These are phyloP conservation scores for Kodamaea leandrae DNA, from an alignment of 805 yeast genomes.

Conservation along the genomic window DNA sequence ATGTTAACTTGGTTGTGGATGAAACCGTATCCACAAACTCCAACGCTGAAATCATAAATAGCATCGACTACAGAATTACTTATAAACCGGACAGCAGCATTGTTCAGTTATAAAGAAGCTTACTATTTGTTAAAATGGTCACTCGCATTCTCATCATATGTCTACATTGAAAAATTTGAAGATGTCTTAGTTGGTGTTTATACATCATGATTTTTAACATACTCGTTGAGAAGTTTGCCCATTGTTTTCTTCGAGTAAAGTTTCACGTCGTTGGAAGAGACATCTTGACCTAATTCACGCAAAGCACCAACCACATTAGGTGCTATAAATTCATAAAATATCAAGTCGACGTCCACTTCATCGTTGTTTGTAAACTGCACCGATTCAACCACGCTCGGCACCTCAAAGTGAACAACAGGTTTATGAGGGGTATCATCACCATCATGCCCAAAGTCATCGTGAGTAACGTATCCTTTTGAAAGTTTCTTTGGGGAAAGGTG, in stretches of 20 bases:
- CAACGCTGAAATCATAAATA: slow-evolving; percentile 50
- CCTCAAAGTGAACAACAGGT: slow-evolving; percentile 52
- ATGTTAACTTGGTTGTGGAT: slow-evolving; percentile 58
- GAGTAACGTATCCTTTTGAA: slow-evolving; percentile 73
- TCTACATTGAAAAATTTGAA: neutral
- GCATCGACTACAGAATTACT: slow-evolving; percentile 65
- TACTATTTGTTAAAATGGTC: no score
- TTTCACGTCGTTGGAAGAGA: slow-evolving; percentile 14
- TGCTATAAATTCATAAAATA: slow-evolving; percentile 73
- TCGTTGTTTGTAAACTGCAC: slow-evolving; percentile 27
- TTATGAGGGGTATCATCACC: slow-evolving; percentile 84
- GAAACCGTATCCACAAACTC: slow-evolving; percentile 38
- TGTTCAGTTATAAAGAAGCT: slow-evolving; percentile 19
- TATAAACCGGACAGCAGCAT: slow-evolving; percentile 56
- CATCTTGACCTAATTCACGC: slow-evolving; percentile 22
- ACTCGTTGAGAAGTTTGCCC: slow-evolving; percentile 35
- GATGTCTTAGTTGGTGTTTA: slow-evolving; percentile 5
- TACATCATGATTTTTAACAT: slow-evolving; percentile 19
- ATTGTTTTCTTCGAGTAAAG: slow-evolving; percentile 33
- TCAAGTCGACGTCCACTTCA: slow-evolving; percentile 53
- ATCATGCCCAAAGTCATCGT: slow-evolving; percentile 77
- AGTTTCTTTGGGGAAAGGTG: slow-evolving; percentile 15
- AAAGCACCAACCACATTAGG: slow-evolving; percentile 35
- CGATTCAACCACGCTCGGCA: slow-evolving; percentile 80
- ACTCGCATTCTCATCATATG: no score